These are phyloP conservation scores for Brassica carinata DNA, from an alignment of 345 rosid genomes.

Conservation along the genomic window DNA sequence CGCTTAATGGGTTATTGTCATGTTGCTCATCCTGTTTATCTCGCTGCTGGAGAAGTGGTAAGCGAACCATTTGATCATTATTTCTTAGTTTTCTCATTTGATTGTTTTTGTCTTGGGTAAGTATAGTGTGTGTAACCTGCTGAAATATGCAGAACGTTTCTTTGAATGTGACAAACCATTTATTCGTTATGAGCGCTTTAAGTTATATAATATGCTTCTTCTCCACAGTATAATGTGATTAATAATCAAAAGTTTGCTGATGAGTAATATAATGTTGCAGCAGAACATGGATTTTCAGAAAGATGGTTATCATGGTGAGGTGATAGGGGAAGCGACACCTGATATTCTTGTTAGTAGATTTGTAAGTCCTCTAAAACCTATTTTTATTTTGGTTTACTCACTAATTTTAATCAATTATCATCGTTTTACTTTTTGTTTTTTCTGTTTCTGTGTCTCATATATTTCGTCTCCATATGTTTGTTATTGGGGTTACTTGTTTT, in stretches of 20 bases:
- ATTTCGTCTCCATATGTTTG: neutral
- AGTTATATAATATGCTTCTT: conserved; percentile 2
- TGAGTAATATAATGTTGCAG: conserved; percentile 41
- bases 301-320: conserved; percentile 86
- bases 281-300: conserved; percentile 59
- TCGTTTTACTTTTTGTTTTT: neutral
- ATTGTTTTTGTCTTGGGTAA: conserved; percentile 1
- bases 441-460: conserved; percentile 9
- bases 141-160: neutral
- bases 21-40: conserved; percentile 89
- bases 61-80: conserved; percentile 20
- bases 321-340: conserved; percentile 86
- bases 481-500: neutral
- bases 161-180: conserved; percentile 8
- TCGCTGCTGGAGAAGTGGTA: conserved; percentile 78
- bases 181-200: neutral
- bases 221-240: neutral
- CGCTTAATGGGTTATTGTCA: conserved; percentile 98
- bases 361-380: conserved; percentile 57
- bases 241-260: conserved; percentile 4
- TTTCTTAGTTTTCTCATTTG: conserved; percentile 2
- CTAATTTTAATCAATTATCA: conserved; percentile 2
- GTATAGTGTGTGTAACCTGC: neutral
- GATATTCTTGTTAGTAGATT: conserved; percentile 82
- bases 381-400: neutral